Percentiles rank a stretch among this genome's conserved stretches.
These are phyloP conservation scores for Vanrija humicola DNA, from an alignment of 1,284 basidiomycete genomes.

Conservation along the genomic window DNA sequence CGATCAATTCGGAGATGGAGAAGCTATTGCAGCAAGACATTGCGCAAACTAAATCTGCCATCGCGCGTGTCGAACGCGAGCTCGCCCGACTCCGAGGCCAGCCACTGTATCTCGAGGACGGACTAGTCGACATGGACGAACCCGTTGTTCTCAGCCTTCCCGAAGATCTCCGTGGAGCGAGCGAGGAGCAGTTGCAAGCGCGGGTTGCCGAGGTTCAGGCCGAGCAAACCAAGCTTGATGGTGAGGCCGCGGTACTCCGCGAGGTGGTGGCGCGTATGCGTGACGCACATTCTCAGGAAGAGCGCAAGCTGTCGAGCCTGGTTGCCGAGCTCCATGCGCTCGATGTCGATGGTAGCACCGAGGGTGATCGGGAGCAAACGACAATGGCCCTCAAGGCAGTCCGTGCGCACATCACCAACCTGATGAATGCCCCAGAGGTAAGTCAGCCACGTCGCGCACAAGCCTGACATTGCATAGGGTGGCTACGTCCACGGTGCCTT, in stretches of 20 bases:
- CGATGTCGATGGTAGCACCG: conserved; percentile 16
- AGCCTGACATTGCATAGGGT: conserved; percentile 4
- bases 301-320: conserved; percentile 21
- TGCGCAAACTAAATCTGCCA: conserved; percentile 29
- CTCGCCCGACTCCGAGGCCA: conserved; percentile 15
- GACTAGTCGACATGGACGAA: not conserved
- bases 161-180: not conserved
- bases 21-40: conserved; percentile 36
- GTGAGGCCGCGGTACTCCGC: conserved; percentile 11
- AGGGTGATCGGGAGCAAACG: conserved; percentile 27
- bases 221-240: conserved; percentile 12
- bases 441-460: not conserved
- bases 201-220: not conserved
- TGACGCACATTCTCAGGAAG: conserved; percentile 26
- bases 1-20: conserved; percentile 41
- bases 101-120: not conserved
- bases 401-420: conserved; percentile 10
- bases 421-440: conserved; percentile 12
- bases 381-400: conserved; percentile 20
- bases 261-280: conserved; percentile 21
- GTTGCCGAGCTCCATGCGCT: conserved; percentile 24
- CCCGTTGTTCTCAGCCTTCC: conserved; percentile 2
- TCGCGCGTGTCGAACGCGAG: conserved; percentile 26
- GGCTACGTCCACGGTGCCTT: not conserved
- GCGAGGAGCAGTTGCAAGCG: conserved; percentile 7